These are phyloP conservation scores for Eragrostis tef DNA, from an alignment of 202 grass and related monocot genomes.

Conservation along the genomic window DNA sequence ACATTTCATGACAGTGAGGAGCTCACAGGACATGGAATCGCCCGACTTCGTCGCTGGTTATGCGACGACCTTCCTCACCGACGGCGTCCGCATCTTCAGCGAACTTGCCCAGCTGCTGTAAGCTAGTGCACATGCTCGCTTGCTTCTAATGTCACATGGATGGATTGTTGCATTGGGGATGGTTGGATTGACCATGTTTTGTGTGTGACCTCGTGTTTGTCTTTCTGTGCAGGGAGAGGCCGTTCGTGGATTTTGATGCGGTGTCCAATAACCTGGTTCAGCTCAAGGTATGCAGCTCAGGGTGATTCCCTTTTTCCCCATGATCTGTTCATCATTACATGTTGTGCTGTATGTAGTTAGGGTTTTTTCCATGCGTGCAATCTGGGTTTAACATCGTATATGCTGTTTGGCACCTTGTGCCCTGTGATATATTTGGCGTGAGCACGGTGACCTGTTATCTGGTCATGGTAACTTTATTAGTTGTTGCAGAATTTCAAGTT, in stretches of 20 bases:
- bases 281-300: constrained; percentile 62
- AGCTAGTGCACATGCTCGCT: neutral
- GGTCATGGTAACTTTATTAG: no score
- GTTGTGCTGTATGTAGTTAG: neutral
- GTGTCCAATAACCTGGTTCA: constrained; percentile 54
- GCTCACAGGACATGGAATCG: constrained; percentile 36
- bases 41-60: constrained; percentile 55
- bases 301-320: constrained; percentile 34
- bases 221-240: constrained; percentile 44
- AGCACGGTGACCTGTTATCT: no score
- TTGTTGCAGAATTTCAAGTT: no score
- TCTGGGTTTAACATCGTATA: no score
- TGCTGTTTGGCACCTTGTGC: no score
- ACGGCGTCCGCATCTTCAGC: constrained; percentile 50
- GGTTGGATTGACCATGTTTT: constrained; percentile 17
- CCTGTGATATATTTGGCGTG: no score
- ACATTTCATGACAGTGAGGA: constrained; percentile 57
- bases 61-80: constrained; percentile 64
- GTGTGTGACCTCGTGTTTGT: neutral
- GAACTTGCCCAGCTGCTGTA: constrained; percentile 57
- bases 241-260: constrained; percentile 60
- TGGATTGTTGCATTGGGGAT: neutral
- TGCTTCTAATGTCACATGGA: no score
- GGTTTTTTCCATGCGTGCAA: neutral
- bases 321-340: constrained; percentile 1